phyloP scores from a whole-genome alignment of 176 grass and related monocot genomes.

The Lolium perenne region DNA sequence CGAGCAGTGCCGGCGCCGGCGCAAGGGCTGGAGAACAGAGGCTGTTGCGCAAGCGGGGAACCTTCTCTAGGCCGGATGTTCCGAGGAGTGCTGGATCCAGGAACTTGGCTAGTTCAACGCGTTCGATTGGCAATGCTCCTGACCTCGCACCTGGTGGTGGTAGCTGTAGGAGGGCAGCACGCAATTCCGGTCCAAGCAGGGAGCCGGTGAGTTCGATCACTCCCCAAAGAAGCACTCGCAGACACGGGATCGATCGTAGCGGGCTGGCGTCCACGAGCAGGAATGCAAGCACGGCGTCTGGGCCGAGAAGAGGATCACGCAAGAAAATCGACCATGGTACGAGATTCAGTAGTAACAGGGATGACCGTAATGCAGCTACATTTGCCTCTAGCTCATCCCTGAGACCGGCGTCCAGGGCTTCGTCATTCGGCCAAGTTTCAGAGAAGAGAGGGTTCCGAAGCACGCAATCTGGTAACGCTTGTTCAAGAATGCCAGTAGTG shows the following conservation, averaged over 20 bases:
- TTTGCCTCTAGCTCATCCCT: slow-evolving; percentile 41
- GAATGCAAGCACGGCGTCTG: slow-evolving; percentile 43
- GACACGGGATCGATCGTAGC: slow-evolving; percentile 37
- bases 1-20: slow-evolving; percentile 7
- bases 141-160: neutral
- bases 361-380: slow-evolving; percentile 22
- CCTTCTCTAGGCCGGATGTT: slow-evolving; percentile 29
- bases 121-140: neutral
- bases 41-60: slow-evolving; percentile 53
- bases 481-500: neutral
- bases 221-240: slow-evolving; percentile 16
- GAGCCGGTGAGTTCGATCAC: slow-evolving; percentile 19
- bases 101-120: slow-evolving; percentile 1
- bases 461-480: neutral
- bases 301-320: slow-evolving; percentile 38
- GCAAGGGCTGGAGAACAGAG: slow-evolving; percentile 41
- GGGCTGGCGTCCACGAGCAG: slow-evolving; percentile 32
- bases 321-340: slow-evolving; percentile 43
- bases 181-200: slow-evolving; percentile 29
- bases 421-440: slow-evolving; percentile 8
- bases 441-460: slow-evolving; percentile 31
- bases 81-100: neutral
- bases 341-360: slow-evolving; percentile 8
- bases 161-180: slow-evolving; percentile 10
- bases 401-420: slow-evolving; percentile 34